Conservation (phyloP, 148 eudicot species). For the Chenopodium berlandieri region DNA sequence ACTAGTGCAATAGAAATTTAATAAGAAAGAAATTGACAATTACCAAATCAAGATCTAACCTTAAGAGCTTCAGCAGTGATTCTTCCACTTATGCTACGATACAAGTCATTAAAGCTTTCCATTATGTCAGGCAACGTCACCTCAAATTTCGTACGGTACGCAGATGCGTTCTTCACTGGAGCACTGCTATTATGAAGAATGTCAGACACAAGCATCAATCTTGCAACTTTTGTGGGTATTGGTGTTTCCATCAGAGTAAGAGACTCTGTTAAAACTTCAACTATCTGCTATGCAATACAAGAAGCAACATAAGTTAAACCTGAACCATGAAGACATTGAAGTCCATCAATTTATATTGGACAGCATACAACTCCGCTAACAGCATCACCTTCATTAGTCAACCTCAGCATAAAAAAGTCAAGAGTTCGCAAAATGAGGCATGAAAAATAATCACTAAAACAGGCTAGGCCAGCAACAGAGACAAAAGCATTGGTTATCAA, state of each 20-base stretch:
- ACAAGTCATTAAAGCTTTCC: conserved; percentile 95
- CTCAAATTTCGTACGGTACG: conserved; percentile 98
- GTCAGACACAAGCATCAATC: conserved; percentile 98
- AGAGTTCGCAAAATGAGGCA: background rate
- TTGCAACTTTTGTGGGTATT: conserved; percentile 98
- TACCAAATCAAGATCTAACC: conserved; percentile 37
- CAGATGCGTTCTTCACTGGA: conserved; percentile 97
- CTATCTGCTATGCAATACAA: conserved; percentile 50
- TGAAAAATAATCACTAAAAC: background rate
- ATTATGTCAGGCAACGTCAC: conserved; percentile 80
- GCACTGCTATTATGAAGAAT: conserved; percentile 97
- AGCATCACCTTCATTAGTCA: background rate
- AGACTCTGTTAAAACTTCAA: conserved; percentile 95
- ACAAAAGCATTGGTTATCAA: background rate
- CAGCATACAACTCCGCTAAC: background rate
- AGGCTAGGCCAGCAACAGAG: background rate
- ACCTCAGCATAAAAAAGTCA: background rate
- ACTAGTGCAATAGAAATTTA: background rate
- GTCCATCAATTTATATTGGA: background rate
- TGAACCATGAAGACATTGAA: background rate
- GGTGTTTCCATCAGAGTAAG: conserved; percentile 96
- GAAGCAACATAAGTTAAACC: conserved; percentile 5
- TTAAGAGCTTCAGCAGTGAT: conserved; percentile 97
- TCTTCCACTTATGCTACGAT: conserved; percentile 84
- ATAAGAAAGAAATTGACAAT: background rate